phyloP scores from a whole-genome alignment of 2,329 filamentous ascomycete species.

The Dactylellina leptospora region DNA sequence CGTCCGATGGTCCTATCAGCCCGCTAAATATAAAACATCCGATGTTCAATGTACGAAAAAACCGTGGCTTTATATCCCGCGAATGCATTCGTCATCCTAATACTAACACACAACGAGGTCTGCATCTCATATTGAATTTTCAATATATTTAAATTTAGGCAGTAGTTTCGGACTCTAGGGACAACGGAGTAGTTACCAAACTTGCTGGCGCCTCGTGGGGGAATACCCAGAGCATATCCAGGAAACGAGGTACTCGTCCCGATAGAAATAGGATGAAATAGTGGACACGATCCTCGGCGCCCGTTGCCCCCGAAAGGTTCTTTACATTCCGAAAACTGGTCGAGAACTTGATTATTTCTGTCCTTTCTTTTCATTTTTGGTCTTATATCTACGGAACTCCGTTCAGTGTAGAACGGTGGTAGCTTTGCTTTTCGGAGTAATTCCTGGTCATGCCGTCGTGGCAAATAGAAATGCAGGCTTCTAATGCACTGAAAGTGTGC shows the following conservation, averaged over 20 bases:
- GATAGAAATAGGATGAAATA: neutral
- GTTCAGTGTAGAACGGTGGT: constrained; percentile 1
- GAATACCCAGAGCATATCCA: constrained; percentile 18
- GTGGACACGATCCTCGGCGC: neutral
- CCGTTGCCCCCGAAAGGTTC: constrained; percentile 15
- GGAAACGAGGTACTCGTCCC: neutral
- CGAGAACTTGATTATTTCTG: neutral
- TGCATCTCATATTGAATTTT: neutral
- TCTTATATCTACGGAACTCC: constrained; percentile 7
- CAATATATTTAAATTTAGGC: constrained; percentile 40
- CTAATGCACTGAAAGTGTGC: neutral
- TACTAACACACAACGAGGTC: neutral
- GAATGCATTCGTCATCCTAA: constrained; percentile 29
- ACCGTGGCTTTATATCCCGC: constrained; percentile 4
- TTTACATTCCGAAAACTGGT: neutral
- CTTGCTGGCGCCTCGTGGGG: constrained; percentile 29
- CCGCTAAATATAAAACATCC: constrained; percentile 45
- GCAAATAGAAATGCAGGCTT: constrained; percentile 1
- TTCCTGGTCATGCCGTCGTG: constrained; percentile 21
- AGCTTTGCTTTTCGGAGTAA: constrained; percentile 36
- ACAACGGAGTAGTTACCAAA: constrained; percentile 30
- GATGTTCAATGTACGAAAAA: neutral
- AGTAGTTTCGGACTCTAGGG: constrained; percentile 7
- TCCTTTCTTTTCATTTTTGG: neutral
- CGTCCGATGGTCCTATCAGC: constrained; percentile 43